Conservation (phyloP, 306 rosid species). For the Vigna nakashimae region DNA sequence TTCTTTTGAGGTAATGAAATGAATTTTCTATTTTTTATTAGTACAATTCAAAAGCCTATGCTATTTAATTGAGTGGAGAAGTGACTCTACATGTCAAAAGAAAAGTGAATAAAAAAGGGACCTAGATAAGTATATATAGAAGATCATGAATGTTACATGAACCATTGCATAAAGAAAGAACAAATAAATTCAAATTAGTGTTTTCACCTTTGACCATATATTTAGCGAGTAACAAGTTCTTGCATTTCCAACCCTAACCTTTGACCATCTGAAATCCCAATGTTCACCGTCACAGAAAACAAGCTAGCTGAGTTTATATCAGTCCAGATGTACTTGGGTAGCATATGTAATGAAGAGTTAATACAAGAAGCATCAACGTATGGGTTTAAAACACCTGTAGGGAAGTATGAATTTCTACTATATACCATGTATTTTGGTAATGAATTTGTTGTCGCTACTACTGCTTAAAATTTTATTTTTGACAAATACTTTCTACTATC, state of each 20-base stretch:
- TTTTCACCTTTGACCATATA: conserved; percentile 10
- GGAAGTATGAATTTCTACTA: background rate
- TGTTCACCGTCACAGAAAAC: background rate
- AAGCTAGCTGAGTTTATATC: background rate
- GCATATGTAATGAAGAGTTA: background rate
- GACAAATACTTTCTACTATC: background rate
- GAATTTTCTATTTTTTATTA: conserved; percentile 23
- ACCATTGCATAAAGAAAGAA: background rate
- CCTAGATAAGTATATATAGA: background rate
- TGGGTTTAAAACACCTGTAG: background rate
- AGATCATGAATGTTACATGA: background rate
- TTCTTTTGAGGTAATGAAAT: background rate
- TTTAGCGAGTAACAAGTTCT: background rate
- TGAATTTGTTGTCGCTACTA: background rate
- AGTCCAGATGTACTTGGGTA: background rate
- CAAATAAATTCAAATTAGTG: background rate
- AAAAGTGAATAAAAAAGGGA: background rate
- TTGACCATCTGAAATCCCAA: background rate
- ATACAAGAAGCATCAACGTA: background rate
- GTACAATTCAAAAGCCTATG: background rate
- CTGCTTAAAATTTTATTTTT: background rate
- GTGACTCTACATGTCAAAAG: background rate
- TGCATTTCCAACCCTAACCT: background rate
- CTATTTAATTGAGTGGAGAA: background rate
- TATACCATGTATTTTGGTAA: background rate